These are phyloP conservation scores for Fusarium sp. DNA, from an alignment of 2,329 filamentous ascomycete species.

Conservation along the genomic window DNA sequence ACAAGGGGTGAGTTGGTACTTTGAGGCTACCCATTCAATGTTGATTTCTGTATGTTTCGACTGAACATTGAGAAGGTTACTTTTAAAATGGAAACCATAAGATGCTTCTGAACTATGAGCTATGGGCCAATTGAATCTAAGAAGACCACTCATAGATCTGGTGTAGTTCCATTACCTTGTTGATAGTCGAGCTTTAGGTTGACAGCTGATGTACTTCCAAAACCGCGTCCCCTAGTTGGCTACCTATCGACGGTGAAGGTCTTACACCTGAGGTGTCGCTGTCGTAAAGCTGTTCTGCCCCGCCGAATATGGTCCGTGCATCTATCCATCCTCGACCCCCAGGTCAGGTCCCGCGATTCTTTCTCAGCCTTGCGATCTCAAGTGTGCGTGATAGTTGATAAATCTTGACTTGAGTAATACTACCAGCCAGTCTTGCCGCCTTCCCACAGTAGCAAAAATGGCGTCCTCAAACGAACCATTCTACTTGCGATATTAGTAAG, in stretches of 20 bases:
- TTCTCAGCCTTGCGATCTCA: conserved; percentile 39
- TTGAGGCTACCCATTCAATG: neutral
- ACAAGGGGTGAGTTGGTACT: conserved; percentile 15
- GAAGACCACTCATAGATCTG: neutral
- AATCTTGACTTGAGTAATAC: conserved; percentile 1
- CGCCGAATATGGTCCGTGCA: conserved; percentile 35
- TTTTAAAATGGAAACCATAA: neutral
- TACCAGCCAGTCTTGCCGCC: neutral
- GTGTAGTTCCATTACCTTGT: neutral
- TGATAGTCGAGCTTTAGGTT: neutral
- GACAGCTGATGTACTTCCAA: conserved; percentile 6
- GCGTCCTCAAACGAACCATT: conserved; percentile 80
- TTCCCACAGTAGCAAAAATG: conserved; percentile 55
- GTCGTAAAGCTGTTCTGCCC: conserved; percentile 31
- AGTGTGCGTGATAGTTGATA: conserved; percentile 1
- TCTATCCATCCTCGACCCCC: conserved; percentile 1
- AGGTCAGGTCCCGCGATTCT: conserved; percentile 32
- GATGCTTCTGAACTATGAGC: too few species aligned
- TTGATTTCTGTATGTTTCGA: neutral
- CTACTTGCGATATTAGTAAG: conserved; percentile 97
- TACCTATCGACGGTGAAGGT: conserved; percentile 8
- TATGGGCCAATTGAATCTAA: neutral
- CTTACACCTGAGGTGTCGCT: conserved; percentile 1
- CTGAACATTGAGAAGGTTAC: neutral
- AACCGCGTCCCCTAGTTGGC: conserved; percentile 4